These are phyloP conservation scores for Persicaria tinctoria DNA, from an alignment of 148 eudicot genomes.

Conservation along the genomic window DNA sequence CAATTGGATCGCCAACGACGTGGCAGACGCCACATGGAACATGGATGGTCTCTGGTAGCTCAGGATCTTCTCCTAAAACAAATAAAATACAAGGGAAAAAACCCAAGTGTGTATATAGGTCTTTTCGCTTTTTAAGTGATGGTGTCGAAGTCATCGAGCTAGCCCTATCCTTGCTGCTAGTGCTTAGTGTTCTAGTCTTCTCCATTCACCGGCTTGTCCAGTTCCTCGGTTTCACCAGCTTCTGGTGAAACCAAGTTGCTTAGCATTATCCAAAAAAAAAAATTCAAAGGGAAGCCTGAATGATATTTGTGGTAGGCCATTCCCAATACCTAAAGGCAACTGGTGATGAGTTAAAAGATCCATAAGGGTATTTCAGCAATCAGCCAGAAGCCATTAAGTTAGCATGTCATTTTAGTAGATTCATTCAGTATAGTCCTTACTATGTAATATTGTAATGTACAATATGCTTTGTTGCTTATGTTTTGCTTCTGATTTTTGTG, in stretches of 20 bases:
- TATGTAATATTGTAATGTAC: too few relatives aligned
- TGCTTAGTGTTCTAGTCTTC: too few relatives aligned
- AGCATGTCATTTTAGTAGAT: background rate
- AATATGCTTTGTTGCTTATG: background rate
- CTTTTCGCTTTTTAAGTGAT: too few relatives aligned
- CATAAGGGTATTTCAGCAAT: background rate
- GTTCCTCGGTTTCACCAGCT: too few relatives aligned
- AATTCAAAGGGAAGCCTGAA: background rate
- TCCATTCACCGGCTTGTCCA: too few relatives aligned
- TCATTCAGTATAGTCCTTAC: too few relatives aligned
- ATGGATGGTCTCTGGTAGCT: conserved; percentile 12
- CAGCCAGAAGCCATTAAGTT: background rate
- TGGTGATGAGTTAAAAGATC: background rate
- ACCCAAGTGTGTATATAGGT: background rate
- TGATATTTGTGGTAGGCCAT: background rate
- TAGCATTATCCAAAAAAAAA: too few relatives aligned
- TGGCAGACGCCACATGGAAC: conserved; percentile 13
- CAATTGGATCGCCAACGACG: background rate
- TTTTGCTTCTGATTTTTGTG: background rate
- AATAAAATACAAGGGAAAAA: background rate
- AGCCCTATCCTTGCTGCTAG: too few relatives aligned
- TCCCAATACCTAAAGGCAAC: background rate
- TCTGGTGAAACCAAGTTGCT: too few relatives aligned
- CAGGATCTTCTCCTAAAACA: background rate
- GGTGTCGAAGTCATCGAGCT: too few relatives aligned